phyloP scores from a whole-genome alignment of 768 basidiomycete species.

The Leccinum longicurvipes region DNA sequence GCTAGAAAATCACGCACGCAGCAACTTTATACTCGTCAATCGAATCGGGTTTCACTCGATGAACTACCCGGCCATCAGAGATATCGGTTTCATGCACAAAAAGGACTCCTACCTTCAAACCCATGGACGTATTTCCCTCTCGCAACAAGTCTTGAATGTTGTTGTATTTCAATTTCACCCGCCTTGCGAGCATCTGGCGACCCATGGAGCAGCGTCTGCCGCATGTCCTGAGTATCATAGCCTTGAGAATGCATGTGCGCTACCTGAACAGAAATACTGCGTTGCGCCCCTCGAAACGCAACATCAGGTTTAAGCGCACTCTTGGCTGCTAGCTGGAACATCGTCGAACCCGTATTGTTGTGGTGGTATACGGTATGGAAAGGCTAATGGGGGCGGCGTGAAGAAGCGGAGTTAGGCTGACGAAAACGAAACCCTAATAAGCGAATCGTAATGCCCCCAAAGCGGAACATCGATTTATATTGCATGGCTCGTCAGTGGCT shows the following conservation, averaged over 20 bases:
- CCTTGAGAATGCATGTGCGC: constrained; percentile 17
- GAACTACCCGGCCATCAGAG: constrained; percentile 47
- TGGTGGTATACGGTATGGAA: constrained; percentile 5
- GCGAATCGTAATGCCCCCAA: not conserved
- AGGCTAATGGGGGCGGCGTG: constrained; percentile 3
- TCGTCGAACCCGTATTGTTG: constrained; percentile 4
- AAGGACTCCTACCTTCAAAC: constrained; percentile 60
- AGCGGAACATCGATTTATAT: not conserved
- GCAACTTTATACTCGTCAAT: constrained; percentile 83
- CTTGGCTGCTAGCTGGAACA: constrained; percentile 24
- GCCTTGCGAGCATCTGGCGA: constrained; percentile 84
- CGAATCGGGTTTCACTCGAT: constrained; percentile 80
- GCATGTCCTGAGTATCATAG: constrained; percentile 26
- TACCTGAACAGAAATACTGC: constrained; percentile 67
- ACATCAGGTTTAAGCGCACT: constrained; percentile 8
- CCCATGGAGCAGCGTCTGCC: constrained; percentile 87
- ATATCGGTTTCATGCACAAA: not conserved
- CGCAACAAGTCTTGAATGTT: constrained; percentile 87
- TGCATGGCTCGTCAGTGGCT: not conserved
- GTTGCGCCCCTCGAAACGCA: constrained; percentile 30
- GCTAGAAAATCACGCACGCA: constrained; percentile 53
- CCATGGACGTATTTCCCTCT: constrained; percentile 93
- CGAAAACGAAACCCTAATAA: not conserved
- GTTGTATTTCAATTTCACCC: constrained; percentile 69
- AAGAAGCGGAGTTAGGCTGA: constrained; percentile 22